Evolutionary conservation across 768 basidiomycete genomes (phyloP), one percentile per base, ranked within the genome.

Genomic region (Panaeolus cyanescens): DNA sequence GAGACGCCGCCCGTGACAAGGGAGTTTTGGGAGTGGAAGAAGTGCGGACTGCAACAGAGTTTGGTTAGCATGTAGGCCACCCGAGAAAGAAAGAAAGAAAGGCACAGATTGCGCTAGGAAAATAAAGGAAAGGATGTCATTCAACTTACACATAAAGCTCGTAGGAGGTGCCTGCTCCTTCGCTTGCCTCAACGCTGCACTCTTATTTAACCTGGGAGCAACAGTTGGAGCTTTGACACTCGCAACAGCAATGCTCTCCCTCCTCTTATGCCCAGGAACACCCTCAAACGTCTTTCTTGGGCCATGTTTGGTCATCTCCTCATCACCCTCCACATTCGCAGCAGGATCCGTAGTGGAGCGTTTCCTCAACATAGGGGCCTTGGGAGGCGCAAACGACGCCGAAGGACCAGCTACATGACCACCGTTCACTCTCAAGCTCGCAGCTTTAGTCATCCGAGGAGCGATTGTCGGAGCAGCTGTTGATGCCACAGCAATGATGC

Each of bases 211-310:
- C 61, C 91, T 82, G 3, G 93, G 93, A 0, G 85, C 80, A 9
- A 93, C 78, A 5, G 72, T 77, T 1, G 93, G 93, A 2, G 90
- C 82, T 36, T 79, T 82, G 13, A 83, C 82, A 36, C 86, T 88
- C 17, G 88, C 82, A 8, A 95, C 93, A 5, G 85, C 72, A 63
- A 95, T 87, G 13, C 84, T 85, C 69, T 92, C 90, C 28, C 89
- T 77, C 58, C 92, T 80, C 74, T 94, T 94, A 68, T 95, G 92
- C 0, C 92, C 92, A 5, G 93, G 92, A 3, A 94, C 88, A 32
- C 91, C 91, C 0, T 90, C 89, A 66, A 93, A 95, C 0, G 81
- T 85, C 32, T 72, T 64, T 34, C 56, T 58, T 22, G 60, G 45
- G 10, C 64, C 64, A 59, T 64, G 71, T 72, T 80, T 82, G 37